Evolutionary conservation across 2,329 filamentous ascomycete genomes (phyloP), one percentile per base, ranked within the genome.

Genomic region (Teratosphaeriaceae sp.): DNA sequence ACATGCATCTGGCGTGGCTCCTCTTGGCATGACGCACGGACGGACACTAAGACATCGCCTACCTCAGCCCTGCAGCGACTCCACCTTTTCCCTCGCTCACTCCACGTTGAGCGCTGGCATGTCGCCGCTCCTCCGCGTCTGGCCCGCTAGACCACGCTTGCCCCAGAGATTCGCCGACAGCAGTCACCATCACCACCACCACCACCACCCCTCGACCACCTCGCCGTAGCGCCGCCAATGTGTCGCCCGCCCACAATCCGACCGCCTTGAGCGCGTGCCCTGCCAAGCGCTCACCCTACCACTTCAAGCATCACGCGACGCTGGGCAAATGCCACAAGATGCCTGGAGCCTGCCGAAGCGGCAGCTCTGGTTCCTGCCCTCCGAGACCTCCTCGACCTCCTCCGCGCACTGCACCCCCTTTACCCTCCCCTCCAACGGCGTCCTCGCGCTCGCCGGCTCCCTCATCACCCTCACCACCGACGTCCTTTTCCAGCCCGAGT

Each of bases 401-500:
- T 34, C 46, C 22, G 38, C 54, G 50, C 73, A 75, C 53, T 84
- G 80, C 57, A 79, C 77, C 16, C 78, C 79, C 21, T 78, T 80
- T 56, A 73, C 76, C 19, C 69, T 84, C 15, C 79, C 78, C 29
- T 76, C 74, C 49, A 68, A 73, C 54, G 80, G 79, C 42, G 59
- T 75, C 52, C 64, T 78, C 50, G 70, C 74, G 45, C 60, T 84
- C 44, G 65, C 67, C 42, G 67, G 71, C 50, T 72, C 51, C 43
- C 68, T 74, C 51, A 70, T 83, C 55, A 81, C 75, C 34, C 71
- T 86, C 53, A 72, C 74, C 37, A 65, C 72, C 46, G 70, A 77
- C 48, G 76, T 77, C 53, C 64, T 81, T 49, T 85, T 80, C 64
- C 73, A 72, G 24, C 78, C 78, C 8, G 63, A 69, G 42, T 83